Conservation (phyloP, 2,329 filamentous ascomycete genomes). For the Penicillium aurantiogriseum region DNA sequence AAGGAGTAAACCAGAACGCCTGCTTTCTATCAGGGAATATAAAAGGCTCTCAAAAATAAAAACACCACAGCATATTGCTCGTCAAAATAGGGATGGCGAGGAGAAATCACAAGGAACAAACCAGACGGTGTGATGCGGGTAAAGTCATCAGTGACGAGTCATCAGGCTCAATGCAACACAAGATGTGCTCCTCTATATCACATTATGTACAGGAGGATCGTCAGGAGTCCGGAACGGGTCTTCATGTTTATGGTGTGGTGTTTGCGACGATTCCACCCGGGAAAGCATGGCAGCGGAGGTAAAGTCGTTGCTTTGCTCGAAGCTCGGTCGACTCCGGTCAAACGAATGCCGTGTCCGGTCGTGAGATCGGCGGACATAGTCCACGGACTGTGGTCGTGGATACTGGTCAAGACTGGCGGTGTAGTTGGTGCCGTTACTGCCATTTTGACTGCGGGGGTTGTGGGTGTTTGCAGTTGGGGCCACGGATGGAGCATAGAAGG, state of each 20-base stretch:
- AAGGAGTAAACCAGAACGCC: conserved; percentile 38
- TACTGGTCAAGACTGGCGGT: conserved; percentile 54
- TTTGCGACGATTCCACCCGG: conserved; percentile 70
- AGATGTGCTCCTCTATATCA: conserved; percentile 28
- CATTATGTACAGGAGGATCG: conserved; percentile 34
- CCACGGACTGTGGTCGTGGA: conserved; percentile 60
- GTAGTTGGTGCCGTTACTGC: conserved; percentile 91
- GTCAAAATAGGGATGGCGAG: conserved; percentile 18
- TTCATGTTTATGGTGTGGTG: conserved; percentile 31
- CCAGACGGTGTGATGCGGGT: conserved; percentile 33
- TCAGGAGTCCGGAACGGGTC: conserved; percentile 35
- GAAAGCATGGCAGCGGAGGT: conserved; percentile 83
- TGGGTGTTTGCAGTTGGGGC: conserved; percentile 74
- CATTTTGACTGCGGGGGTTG: conserved; percentile 80
- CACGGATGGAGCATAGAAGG: conserved; percentile 90
- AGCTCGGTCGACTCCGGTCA: conserved; percentile 79
- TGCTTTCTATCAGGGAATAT: conserved; percentile 42
- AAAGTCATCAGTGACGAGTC: conserved; percentile 29
- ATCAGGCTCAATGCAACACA: conserved; percentile 29
- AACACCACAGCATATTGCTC: conserved; percentile 25
- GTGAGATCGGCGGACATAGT: conserved; percentile 67
- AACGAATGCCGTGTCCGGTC: conserved; percentile 83
- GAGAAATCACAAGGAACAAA: conserved; percentile 23
- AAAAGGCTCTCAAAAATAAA: conserved; percentile 30
- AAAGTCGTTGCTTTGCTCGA: conserved; percentile 85